Percentiles rank a stretch among this genome's conserved stretches.
These are phyloP conservation scores for Lipomyces chichibuensis DNA, from an alignment of 805 yeast genomes.

Conservation along the genomic window DNA sequence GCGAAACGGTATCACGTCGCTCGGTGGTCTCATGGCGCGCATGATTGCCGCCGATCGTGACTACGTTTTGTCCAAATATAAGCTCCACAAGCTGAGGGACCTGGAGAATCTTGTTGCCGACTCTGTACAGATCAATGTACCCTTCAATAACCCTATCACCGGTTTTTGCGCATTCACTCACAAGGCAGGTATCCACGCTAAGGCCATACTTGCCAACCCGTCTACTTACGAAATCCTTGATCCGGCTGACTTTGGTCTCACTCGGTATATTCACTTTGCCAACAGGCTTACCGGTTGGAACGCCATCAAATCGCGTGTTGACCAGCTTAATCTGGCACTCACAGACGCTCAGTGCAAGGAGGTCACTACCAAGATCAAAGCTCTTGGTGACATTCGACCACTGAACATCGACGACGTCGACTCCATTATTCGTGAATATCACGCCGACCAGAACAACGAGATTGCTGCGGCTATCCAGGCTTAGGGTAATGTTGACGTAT, in stretches of 20 bases:
- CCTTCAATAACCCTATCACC: conserved; percentile 97
- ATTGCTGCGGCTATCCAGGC: conserved; percentile 28
- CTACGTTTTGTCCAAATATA: conserved; percentile 90
- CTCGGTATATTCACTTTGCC: conserved; percentile 96
- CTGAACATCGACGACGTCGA: conserved; percentile 96
- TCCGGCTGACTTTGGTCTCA: conserved; percentile 93
- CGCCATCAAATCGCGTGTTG: conserved; percentile 97
- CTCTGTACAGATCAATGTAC: conserved; percentile 94
- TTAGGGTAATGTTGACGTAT: neutral
- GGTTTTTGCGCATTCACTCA: conserved; percentile 99
- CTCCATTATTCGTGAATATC: conserved; percentile 92
- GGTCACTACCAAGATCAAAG: conserved; percentile 89
- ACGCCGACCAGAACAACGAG: conserved; percentile 52
- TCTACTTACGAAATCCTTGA: conserved; percentile 96
- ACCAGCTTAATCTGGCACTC: conserved; percentile 86
- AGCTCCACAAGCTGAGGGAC: conserved; percentile 93
- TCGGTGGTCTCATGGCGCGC: conserved; percentile 98
- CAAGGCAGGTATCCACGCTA: conserved; percentile 99
- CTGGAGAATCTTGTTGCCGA: conserved; percentile 95
- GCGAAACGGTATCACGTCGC: conserved; percentile 96
- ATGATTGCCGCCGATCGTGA: conserved; percentile 99
- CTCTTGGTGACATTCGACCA: conserved; percentile 92
- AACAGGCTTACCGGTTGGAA: conserved; percentile 99
- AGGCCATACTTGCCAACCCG: conserved; percentile 97
- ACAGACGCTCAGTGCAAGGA: conserved; percentile 94